Conservation (phyloP, 768 basidiomycete genomes). For the Boletellus ananas region DNA sequence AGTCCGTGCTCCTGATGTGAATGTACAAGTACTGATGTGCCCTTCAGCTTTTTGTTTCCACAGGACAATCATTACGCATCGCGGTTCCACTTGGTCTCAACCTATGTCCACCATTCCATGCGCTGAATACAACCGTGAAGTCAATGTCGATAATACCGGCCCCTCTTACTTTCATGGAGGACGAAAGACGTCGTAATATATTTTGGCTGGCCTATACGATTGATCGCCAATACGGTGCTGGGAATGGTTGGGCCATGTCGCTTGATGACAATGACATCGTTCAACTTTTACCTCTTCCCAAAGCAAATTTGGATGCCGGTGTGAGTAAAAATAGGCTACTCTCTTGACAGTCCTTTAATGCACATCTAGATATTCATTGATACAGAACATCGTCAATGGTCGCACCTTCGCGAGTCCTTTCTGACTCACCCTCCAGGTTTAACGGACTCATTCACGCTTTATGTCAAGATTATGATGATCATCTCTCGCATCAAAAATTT, state of each 20-base stretch:
- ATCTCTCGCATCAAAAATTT: conserved; percentile 61
- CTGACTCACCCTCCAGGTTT: conserved; percentile 55
- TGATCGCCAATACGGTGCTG: conserved; percentile 63
- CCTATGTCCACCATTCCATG: conserved; percentile 61
- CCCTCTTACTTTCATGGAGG: conserved; percentile 61
- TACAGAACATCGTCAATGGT: conserved; percentile 61
- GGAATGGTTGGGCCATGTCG: conserved; percentile 67
- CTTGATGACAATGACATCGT: conserved; percentile 74
- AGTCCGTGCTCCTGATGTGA: conserved; percentile 3
- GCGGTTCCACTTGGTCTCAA: conserved; percentile 68
- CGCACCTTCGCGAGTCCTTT: conserved; percentile 58
- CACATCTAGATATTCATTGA: conserved; percentile 41
- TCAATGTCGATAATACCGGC: conserved; percentile 57
- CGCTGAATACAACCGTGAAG: conserved; percentile 55
- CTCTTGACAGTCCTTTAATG: conserved; percentile 6
- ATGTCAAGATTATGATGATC: conserved; percentile 64
- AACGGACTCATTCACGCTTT: conserved; percentile 68
- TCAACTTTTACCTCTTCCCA: conserved; percentile 62
- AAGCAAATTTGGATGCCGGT: conserved; percentile 57
- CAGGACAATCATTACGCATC: conserved; percentile 54
- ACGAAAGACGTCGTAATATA: conserved; percentile 66
- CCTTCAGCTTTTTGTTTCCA: conserved; percentile 54
- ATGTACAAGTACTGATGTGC: conserved; percentile 4
- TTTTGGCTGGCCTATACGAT: conserved; percentile 72
- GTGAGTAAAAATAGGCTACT: conserved; percentile 34